Percentiles rank a stretch among this genome's conserved stretches.
Evolutionary conservation across 2,329 filamentous ascomycete species (phyloP).

Genomic region (Fusarium sp.): DNA sequence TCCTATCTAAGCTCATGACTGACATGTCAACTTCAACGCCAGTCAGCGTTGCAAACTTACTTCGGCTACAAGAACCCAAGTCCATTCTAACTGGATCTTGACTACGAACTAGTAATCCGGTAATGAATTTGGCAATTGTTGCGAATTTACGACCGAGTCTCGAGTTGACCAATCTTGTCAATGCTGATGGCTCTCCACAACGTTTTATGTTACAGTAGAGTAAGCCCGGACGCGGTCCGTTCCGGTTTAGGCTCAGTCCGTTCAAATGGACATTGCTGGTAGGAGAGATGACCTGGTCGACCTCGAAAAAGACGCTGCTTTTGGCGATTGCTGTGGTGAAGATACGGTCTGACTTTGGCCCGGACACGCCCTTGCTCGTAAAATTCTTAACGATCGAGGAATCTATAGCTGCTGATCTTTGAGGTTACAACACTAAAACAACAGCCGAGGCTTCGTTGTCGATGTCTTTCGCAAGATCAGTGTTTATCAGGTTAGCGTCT

Average conservation of each 20-base stretch:
- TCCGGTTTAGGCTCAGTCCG: background rate
- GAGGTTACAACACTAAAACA: background rate
- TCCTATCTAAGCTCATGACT: background rate
- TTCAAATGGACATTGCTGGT: background rate
- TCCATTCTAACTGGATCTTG: accelerated
- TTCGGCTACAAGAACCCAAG: background rate
- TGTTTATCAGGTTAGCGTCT: background rate
- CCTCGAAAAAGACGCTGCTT: background rate
- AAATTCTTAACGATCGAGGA: background rate
- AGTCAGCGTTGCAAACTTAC: background rate
- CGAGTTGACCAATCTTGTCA: background rate
- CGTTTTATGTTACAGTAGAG: background rate
- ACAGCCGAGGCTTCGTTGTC: background rate
- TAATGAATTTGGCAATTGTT: background rate
- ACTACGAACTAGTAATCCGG: background rate
- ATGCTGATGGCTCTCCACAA: background rate
- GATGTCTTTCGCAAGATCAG: background rate
- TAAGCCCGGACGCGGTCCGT: too few relatives aligned
- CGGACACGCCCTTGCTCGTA: background rate
- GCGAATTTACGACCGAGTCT: background rate
- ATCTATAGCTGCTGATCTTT: background rate
- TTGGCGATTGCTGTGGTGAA: background rate
- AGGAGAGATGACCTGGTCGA: background rate
- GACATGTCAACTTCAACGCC: background rate
- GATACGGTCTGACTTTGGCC: background rate